Base-by-base conservation (phyloP, 805 yeast genomes). In the Lipomyces oligophaga region DNA sequence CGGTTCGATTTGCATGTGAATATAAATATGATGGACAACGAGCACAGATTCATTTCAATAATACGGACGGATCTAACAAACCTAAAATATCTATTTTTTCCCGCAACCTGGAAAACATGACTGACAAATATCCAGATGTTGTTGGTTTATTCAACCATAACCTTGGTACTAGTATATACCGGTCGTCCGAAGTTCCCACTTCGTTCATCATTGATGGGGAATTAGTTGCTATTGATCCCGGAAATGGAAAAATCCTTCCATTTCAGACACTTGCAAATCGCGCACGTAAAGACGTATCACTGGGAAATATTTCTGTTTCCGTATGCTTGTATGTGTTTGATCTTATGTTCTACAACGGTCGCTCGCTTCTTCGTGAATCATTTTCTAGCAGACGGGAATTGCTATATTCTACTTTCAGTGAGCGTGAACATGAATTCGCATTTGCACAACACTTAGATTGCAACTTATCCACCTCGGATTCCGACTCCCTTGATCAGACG, bases 151-250 rank as follows among this genome's bases (percentile, higher is more conserved):
- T 34, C 22, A 26, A 6, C 7, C 16, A 15, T 7, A 11, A 26
- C 3, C 8, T 13, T 13, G 18, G 20, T 6, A 13, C 45, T 8
- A 20, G 18, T 8, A 28, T 32, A 5, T 10, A 30, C 4, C 6
- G 22, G 8, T 26, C 24, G 3, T 16, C 35, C 18, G 43, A 26
- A 15, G 16, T 26, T 19, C 34, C 38, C 3, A n/a, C 15, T 3
- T 47, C 58, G 13, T 58, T 58, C 45, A 58, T 58, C 8, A 41
- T 58, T 13, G 61, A 58, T 43, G 61, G 61, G 13, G 61, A 58
- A 30, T 42, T 58, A 13, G 61, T 58, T 20, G 61, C 61, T 2
- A 37, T 58, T 20, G 54, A 58, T 30, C 20, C n/a, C 25, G 39
- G 11, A 6, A 45, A 49, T 5, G 52, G 50, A 5, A 37, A 34